phyloP scores from a whole-genome alignment of 192 early-diverging fungal genomes.

The Diversispora eburnea region DNA sequence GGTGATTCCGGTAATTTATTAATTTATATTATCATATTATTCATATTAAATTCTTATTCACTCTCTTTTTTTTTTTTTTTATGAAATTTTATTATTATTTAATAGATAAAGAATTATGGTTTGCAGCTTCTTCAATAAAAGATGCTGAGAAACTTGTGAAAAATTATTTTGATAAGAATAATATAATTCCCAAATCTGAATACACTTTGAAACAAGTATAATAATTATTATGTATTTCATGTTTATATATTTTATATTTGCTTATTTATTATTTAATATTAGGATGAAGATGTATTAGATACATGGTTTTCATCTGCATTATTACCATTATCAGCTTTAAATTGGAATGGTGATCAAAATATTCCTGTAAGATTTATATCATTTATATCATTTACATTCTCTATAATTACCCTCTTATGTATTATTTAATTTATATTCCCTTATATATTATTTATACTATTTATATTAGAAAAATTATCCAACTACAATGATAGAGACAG shows the following conservation, averaged over 20 bases:
- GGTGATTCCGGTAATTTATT: background rate
- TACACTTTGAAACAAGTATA: slow-evolving; percentile 34
- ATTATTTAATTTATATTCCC: slow-evolving; percentile 38
- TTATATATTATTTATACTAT: too few relatives aligned
- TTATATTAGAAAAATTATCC: slow-evolving; percentile 61
- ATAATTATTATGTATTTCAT: slow-evolving; percentile 29
- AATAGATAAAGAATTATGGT: slow-evolving; percentile 58
- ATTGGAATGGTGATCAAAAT: slow-evolving; percentile 37
- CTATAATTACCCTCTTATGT: background rate
- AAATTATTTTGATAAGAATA: slow-evolving; percentile 43
- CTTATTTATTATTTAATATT: slow-evolving; percentile 32
- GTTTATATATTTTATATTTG: slow-evolving; percentile 2
- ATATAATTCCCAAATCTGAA: slow-evolving; percentile 36
- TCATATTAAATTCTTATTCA: background rate
- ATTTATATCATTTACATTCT: background rate
- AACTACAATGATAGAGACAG: slow-evolving; percentile 84
- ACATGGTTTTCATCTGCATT: slow-evolving; percentile 98
- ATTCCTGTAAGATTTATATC: slow-evolving; percentile 31
- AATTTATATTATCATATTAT: background rate
- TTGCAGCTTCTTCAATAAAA: slow-evolving; percentile 53
- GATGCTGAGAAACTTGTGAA: slow-evolving; percentile 58
- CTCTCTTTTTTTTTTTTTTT: background rate
- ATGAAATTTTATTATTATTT: slow-evolving; percentile 1
- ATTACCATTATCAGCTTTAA: slow-evolving; percentile 77
- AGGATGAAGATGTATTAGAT: slow-evolving; percentile 93